Evolutionary conservation across 371 early-diverging fungal genomes (phyloP).

Genomic region (Mucor lusitanicus): DNA sequence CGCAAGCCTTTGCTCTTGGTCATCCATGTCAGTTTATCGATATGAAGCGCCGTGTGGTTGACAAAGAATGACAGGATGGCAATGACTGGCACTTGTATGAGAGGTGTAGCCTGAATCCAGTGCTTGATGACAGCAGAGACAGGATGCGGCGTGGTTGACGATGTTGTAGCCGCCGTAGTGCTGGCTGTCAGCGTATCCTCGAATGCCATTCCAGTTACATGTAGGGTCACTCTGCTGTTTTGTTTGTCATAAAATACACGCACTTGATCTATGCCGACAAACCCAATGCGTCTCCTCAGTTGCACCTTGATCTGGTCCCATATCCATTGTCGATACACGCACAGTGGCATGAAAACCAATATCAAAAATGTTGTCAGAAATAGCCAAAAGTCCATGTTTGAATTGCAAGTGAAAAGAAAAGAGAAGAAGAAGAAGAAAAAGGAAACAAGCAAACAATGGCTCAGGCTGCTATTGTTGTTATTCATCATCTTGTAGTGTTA

Average conservation of each 20-base stretch:
- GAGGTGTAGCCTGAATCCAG: neutral
- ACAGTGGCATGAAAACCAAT: neutral
- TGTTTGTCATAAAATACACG: neutral
- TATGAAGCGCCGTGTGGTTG: neutral
- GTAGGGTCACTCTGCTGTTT: neutral
- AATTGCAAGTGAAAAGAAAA: neutral
- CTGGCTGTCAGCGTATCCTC: neutral
- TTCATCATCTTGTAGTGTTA: neutral
- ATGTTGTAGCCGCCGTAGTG: neutral
- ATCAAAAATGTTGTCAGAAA: neutral
- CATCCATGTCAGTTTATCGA: neutral
- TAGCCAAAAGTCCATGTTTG: neutral
- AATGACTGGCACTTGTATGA: neutral
- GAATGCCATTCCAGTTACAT: neutral
- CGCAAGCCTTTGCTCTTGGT: neutral
- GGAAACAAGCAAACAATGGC: neutral
- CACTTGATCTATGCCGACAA: neutral
- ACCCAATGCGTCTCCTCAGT: neutral
- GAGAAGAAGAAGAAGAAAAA: neutral
- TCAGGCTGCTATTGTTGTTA: neutral
- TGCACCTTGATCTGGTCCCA: neutral
- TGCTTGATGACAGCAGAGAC: neutral
- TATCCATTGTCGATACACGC: neutral
- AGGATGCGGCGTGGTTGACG: neutral
- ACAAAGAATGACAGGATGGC: neutral